phyloP scores from a whole-genome alignment of 1,139 yeast genomes.

The Pneumocystis wakefieldiae region DNA sequence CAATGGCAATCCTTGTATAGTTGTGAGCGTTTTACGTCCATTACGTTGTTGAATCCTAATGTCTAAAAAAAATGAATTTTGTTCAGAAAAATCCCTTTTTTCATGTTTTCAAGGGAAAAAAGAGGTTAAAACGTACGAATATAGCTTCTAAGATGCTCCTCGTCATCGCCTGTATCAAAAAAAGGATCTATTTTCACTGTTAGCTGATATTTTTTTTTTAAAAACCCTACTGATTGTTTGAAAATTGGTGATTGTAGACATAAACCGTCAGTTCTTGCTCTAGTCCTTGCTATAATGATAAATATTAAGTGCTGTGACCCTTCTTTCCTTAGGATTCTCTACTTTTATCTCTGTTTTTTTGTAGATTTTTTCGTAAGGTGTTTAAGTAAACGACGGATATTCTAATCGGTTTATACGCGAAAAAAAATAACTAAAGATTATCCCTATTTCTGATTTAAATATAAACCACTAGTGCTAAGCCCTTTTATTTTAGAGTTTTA shows the following conservation, averaged over 20 bases:
- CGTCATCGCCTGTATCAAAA: constrained; percentile 99
- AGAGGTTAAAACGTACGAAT: constrained; percentile 42
- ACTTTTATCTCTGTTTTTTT: background rate
- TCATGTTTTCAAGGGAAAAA: too few species aligned
- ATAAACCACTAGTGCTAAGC: too few species aligned
- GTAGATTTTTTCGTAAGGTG: background rate
- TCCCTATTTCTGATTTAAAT: too few species aligned
- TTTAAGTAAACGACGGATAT: background rate
- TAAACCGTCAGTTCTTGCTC: background rate
- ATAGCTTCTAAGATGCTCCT: constrained; percentile 87
- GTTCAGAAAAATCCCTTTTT: background rate
- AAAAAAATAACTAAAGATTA: too few species aligned
- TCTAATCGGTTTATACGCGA: background rate
- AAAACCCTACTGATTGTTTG: constrained; percentile 63
- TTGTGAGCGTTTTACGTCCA: constrained; percentile 97
- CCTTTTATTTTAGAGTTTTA: too few species aligned
- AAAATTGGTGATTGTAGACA: constrained; percentile 36
- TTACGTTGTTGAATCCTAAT: constrained; percentile 98
- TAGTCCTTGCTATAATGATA: background rate
- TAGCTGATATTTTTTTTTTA: background rate
- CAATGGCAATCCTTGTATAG: constrained; percentile 92
- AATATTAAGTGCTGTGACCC: background rate
- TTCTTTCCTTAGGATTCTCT: background rate
- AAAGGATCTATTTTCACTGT: constrained; percentile 53
- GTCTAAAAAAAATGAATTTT: constrained; percentile 7